Evolutionary conservation across 148 eudicot genomes (phyloP).

Genomic region (Cornus controversa): DNA sequence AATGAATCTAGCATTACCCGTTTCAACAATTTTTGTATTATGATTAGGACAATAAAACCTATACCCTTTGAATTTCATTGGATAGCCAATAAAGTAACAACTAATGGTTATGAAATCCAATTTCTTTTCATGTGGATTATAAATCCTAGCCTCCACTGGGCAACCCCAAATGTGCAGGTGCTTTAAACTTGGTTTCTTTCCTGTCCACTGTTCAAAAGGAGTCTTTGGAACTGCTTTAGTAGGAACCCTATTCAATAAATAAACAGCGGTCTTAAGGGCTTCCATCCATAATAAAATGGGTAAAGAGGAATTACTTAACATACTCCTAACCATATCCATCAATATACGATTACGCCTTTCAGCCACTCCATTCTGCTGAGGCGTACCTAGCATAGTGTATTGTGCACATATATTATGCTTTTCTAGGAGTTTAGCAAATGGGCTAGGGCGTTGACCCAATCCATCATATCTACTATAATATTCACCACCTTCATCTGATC

Average conservation of each 20-base stretch:
- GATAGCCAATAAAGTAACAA: neutral
- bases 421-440: neutral
- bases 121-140: conserved; percentile 2
- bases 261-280: neutral
- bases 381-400: neutral
- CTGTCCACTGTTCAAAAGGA: neutral
- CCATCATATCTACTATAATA: neutral
- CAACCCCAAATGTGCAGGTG: conserved; percentile 8
- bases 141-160: neutral
- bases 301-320: neutral
- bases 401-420: neutral
- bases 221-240: neutral
- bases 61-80: neutral
- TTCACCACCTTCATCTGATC: neutral
- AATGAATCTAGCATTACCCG: neutral
- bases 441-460: neutral
- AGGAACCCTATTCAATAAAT: neutral
- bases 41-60: neutral
- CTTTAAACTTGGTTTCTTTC: neutral
- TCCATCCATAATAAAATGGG: neutral
- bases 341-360: neutral
- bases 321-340: neutral
- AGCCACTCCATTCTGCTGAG: neutral
- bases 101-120: neutral
- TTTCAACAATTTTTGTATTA: too few relatives aligned